Evolutionary conservation across 306 rosid species (phyloP).

Genomic region (Styphnolobium japonicum): DNA sequence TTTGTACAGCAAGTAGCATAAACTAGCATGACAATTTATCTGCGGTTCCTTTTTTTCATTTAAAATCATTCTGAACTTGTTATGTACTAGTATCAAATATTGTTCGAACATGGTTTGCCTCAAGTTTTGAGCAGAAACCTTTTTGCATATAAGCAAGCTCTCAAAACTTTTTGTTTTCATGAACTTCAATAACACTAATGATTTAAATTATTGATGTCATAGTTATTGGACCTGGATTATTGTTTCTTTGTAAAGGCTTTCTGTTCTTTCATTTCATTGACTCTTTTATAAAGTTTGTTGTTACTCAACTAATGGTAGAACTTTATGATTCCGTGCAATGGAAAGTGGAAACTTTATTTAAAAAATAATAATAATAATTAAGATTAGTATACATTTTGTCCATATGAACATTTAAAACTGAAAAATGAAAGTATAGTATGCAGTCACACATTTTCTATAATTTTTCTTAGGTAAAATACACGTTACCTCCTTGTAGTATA

Average conservation of each 20-base stretch:
- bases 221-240: not conserved
- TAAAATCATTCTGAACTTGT: not conserved
- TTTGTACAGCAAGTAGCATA: not conserved
- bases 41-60: not conserved
- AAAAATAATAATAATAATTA: too few species aligned
- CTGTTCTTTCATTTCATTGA: not conserved
- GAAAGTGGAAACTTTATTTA: too few species aligned
- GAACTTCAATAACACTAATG: not conserved
- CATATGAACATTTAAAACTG: too few species aligned
- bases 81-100: not conserved
- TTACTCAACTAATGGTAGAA: not conserved
- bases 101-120: not conserved
- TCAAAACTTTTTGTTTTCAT: not conserved
- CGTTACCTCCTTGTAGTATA: too few species aligned
- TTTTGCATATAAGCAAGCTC: not conserved
- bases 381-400: too few species aligned
- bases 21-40: not conserved
- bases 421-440: too few species aligned
- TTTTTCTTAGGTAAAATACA: too few species aligned
- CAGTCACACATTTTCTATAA: too few species aligned
- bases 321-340: not conserved
- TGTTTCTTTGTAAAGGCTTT: not conserved
- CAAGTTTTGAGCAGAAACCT: not conserved
- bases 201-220: not conserved
- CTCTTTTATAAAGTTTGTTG: not conserved